Evolutionary conservation across 441 rosid species (phyloP).

Genomic region (Biscutella auriculata): DNA sequence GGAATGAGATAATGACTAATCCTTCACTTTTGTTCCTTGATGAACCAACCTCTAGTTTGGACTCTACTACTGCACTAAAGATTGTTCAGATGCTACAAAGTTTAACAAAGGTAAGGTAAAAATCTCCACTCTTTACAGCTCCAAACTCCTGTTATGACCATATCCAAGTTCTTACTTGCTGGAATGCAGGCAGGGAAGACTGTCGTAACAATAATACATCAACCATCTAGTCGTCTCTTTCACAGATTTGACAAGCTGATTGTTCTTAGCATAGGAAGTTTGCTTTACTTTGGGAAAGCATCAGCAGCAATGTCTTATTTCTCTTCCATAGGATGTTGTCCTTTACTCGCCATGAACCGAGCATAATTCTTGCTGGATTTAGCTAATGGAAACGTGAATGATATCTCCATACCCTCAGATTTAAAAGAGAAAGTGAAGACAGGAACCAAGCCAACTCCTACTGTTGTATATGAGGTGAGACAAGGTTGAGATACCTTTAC

Average conservation of each 20-base stretch:
- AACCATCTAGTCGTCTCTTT: conserved; percentile 88
- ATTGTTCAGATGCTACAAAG: conserved; percentile 72
- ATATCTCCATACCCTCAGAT: conserved; percentile 73
- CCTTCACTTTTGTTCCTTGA: conserved; percentile 89
- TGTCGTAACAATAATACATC: conserved; percentile 80
- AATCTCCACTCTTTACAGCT: not conserved
- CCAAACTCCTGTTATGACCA: not conserved
- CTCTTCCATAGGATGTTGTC: conserved; percentile 75
- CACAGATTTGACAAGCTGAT: conserved; percentile 90
- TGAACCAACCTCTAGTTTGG: conserved; percentile 94
- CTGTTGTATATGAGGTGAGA: conserved; percentile 60
- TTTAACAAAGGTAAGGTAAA: conserved; percentile 68
- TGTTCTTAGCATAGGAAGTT: conserved; percentile 79
- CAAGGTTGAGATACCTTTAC: conserved; percentile 1
- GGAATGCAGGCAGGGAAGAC: conserved; percentile 73
- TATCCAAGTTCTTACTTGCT: conserved; percentile 4
- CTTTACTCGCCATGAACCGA: conserved; percentile 83
- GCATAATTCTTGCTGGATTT: conserved; percentile 93
- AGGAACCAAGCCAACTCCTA: conserved; percentile 56
- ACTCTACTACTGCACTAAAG: conserved; percentile 85
- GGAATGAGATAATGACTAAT: conserved; percentile 80
- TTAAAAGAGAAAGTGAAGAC: conserved; percentile 59
- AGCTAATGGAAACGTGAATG: conserved; percentile 76
- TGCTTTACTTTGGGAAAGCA: conserved; percentile 84
- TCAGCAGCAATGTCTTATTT: conserved; percentile 67